Percentiles rank a stretch among this genome's conserved stretches.
Conservation (phyloP, 2,329 filamentous ascomycete genomes). For the Lizonia empirigonia region DNA sequence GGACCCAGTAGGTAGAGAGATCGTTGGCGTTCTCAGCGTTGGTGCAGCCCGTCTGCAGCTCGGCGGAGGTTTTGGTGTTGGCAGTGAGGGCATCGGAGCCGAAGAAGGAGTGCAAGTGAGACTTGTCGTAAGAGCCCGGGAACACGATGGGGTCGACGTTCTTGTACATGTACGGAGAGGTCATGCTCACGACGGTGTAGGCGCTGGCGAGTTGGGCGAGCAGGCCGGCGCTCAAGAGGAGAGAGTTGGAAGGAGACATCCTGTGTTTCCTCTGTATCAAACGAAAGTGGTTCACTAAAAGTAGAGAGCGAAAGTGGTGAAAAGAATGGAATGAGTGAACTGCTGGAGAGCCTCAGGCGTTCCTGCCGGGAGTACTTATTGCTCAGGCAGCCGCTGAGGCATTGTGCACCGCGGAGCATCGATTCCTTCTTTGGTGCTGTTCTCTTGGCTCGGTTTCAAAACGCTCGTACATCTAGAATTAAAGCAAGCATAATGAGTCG, state of each 20-base stretch:
- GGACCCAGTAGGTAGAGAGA: conserved; percentile 55
- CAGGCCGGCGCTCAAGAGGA: conserved; percentile 31
- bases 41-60: conserved; percentile 53
- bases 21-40: conserved; percentile 56
- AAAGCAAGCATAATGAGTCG: conserved; percentile 4
- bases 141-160: conserved; percentile 55
- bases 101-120: conserved; percentile 55
- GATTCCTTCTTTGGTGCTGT: conserved; percentile 5
- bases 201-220: conserved; percentile 36
- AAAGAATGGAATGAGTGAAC: conserved; percentile 4
- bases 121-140: conserved; percentile 48
- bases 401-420: neutral
- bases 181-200: conserved; percentile 46
- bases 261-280: conserved; percentile 24
- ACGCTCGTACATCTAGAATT: neutral
- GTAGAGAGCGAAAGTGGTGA: conserved; percentile 2
- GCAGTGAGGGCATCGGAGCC: conserved; percentile 52
- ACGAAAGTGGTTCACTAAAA: conserved; percentile 5
- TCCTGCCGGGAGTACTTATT: conserved; percentile 3
- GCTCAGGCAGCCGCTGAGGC: neutral
- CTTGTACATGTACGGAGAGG: conserved; percentile 50
- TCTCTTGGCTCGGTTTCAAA: conserved; percentile 9
- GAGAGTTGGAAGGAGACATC: conserved; percentile 37
- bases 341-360: neutral
- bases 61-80: conserved; percentile 46